Percentiles rank a stretch among this genome's conserved stretches.
Evolutionary conservation across 495 filamentous ascomycete genomes (phyloP).

Genomic region (Tuber borchii): DNA sequence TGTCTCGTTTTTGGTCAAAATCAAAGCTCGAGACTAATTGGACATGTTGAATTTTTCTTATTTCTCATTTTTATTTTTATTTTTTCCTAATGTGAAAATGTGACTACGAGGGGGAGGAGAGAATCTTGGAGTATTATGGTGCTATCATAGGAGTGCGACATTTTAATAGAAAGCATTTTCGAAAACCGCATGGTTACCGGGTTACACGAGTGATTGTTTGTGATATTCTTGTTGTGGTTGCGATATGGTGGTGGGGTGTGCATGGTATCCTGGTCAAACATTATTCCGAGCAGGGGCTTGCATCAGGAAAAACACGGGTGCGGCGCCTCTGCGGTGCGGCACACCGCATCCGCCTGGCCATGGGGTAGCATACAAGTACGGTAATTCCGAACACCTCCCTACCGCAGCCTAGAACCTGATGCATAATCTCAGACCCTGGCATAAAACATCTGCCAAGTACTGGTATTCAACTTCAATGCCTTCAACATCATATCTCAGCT

Average conservation of each 20-base stretch:
- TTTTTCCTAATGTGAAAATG: neutral
- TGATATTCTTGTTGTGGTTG: neutral
- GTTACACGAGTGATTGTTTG: conserved; percentile 1
- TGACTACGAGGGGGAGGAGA: neutral
- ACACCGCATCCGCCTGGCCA: too few relatives aligned
- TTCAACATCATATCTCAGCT: too few relatives aligned
- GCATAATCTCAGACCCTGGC: too few relatives aligned
- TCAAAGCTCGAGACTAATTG: neutral
- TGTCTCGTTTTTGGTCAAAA: neutral
- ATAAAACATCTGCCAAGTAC: too few relatives aligned
- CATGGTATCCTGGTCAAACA: neutral
- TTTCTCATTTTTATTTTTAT: too few relatives aligned
- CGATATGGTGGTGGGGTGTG: neutral
- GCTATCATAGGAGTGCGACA: neutral
- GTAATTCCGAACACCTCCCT: too few relatives aligned
- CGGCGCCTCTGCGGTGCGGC: neutral
- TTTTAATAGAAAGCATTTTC: neutral
- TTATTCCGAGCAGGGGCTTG: neutral
- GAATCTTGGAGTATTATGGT: neutral
- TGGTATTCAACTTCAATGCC: too few relatives aligned
- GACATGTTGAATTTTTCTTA: neutral
- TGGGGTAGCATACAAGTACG: too few relatives aligned
- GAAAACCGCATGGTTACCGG: neutral
- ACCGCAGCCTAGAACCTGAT: too few relatives aligned
- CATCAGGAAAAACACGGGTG: neutral